phyloP scores from a whole-genome alignment of 129 eudicot species.

The Mikania micrantha region DNA sequence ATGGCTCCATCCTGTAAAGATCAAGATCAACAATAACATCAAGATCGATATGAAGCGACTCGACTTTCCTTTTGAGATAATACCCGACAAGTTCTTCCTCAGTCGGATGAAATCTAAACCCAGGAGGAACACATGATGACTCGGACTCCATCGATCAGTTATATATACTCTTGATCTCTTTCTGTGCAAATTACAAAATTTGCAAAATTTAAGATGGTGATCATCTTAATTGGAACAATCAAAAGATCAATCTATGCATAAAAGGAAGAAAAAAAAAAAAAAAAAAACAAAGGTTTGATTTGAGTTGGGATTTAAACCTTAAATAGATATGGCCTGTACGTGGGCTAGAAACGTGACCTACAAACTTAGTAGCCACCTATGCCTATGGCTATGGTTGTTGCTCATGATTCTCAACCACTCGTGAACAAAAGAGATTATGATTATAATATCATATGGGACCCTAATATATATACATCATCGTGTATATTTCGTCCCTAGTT shows the following conservation, averaged over 20 bases:
- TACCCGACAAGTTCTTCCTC: constrained; percentile 97
- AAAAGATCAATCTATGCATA: too few species aligned
- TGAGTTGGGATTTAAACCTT: too few species aligned
- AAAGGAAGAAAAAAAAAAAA: too few species aligned
- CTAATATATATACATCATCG: too few species aligned
- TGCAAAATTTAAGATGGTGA: not conserved
- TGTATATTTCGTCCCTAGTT: too few species aligned
- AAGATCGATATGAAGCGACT: constrained; percentile 63
- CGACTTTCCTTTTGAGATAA: constrained; percentile 65
- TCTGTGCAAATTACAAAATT: not conserved
- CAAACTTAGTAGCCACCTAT: constrained; percentile 27
- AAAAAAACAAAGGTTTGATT: too few species aligned
- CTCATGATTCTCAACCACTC: constrained; percentile 51
- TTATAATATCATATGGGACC: constrained; percentile 25
- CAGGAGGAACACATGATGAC: constrained; percentile 79
- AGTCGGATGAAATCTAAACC: constrained; percentile 87
- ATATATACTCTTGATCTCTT: not conserved
- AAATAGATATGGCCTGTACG: too few species aligned
- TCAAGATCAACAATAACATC: constrained; percentile 75
- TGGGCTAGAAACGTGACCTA: too few species aligned
- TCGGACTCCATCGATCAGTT: constrained; percentile 37
- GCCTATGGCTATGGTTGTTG: too few species aligned
- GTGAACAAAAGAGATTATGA: constrained; percentile 39
- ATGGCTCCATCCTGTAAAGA: constrained; percentile 89
- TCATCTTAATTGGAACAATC: constrained; percentile 24